These are phyloP conservation scores for Chenopodium album DNA, from an alignment of 148 eudicot genomes.

Conservation along the genomic window DNA sequence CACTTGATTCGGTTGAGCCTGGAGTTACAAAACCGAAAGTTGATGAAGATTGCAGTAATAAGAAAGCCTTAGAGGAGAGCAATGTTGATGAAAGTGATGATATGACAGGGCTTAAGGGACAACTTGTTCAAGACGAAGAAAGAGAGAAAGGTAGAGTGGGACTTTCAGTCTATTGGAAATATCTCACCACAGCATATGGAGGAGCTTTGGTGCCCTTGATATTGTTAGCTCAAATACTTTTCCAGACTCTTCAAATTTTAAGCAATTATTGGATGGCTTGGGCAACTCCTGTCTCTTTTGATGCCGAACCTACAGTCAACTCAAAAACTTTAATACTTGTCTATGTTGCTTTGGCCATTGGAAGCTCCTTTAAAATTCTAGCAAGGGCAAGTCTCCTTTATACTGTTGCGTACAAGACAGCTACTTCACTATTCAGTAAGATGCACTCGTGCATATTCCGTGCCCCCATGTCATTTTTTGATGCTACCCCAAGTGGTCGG, in stretches of 20 bases:
- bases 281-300: slow-evolving; percentile 64
- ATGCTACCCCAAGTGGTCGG: slow-evolving; percentile 73
- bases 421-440: slow-evolving; percentile 52
- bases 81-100: slow-evolving; percentile 30
- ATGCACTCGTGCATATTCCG: slow-evolving; percentile 67
- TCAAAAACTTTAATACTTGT: slow-evolving; percentile 48
- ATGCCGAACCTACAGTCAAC: slow-evolving; percentile 37
- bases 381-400: slow-evolving; percentile 45
- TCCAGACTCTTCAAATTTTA: slow-evolving; percentile 53
- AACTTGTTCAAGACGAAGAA: slow-evolving; percentile 76
- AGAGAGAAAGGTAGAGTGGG: slow-evolving; percentile 69
- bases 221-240: slow-evolving; percentile 47
- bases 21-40: not conserved
- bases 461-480: slow-evolving; percentile 83
- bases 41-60: slow-evolving; percentile 12
- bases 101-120: slow-evolving; percentile 31
- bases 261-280: slow-evolving; percentile 85
- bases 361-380: slow-evolving; percentile 56
- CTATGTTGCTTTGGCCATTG: slow-evolving; percentile 51
- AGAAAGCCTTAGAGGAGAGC: slow-evolving; percentile 5
- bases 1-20: slow-evolving; percentile 35
- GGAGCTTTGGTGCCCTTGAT: slow-evolving; percentile 60
- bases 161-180: slow-evolving; percentile 61
- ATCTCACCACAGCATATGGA: slow-evolving; percentile 62
- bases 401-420: slow-evolving; percentile 56